A percentile compares a stretch with the other conserved stretches of the same genome.
Conservation (phyloP, 2,329 filamentous ascomycete species). For the Immersiporthe knoxdaviesiana region DNA sequence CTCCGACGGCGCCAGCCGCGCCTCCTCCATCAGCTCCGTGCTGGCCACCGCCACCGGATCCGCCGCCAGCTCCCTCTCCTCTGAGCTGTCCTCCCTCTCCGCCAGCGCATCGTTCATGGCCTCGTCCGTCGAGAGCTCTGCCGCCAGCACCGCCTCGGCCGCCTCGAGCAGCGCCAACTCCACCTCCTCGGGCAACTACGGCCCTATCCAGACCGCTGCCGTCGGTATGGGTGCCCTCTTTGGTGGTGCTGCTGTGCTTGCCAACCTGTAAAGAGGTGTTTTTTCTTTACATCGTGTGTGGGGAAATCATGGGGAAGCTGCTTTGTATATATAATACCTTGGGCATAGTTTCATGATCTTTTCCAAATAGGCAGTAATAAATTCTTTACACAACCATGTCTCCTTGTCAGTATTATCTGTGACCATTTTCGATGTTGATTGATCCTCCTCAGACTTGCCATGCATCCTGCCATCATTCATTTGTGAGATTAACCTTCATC, state of each 20-base stretch:
- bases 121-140: slow-evolving; percentile 26
- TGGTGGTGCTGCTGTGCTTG: slow-evolving; percentile 50
- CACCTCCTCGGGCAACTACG: slow-evolving; percentile 32
- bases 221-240: slow-evolving; percentile 51
- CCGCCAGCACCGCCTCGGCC: slow-evolving; percentile 29
- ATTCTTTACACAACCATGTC: too few relatives aligned
- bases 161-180: slow-evolving; percentile 27
- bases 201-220: slow-evolving; percentile 45
- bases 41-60: slow-evolving; percentile 37
- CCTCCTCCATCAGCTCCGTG: slow-evolving; percentile 35
- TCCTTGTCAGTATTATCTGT: too few relatives aligned
- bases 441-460: too few relatives aligned
- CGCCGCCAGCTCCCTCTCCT: slow-evolving; percentile 21
- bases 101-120: slow-evolving; percentile 25
- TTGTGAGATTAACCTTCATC: too few relatives aligned
- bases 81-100: slow-evolving; percentile 22
- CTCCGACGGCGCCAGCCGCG: slow-evolving; percentile 24
- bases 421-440: too few relatives aligned
- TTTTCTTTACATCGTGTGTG: background rate
- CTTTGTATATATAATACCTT: background rate
- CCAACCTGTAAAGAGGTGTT: slow-evolving; percentile 46
- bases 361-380: background rate
- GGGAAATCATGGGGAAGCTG: too few relatives aligned
- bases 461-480: too few relatives aligned
- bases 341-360: background rate